Evolutionary conservation across 2,329 filamentous ascomycete genomes (phyloP), one percentile per base, ranked within the genome.

Genomic region (Stylonectria norvegica): DNA sequence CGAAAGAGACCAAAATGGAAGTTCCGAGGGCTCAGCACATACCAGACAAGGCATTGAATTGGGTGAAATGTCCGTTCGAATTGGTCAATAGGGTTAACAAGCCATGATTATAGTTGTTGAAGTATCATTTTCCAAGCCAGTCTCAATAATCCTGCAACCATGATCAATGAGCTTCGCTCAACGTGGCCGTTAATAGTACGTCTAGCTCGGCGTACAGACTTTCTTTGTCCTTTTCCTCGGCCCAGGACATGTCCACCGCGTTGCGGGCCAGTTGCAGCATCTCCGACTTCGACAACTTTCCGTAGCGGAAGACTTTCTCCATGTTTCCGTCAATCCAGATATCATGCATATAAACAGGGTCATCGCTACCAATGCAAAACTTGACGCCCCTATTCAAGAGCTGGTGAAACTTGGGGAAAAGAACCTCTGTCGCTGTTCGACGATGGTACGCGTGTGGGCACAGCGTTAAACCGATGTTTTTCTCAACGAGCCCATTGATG

Each of bases 341-440:
- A 61, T 87, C 81, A 2, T 84, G 83, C 65, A 89, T 89, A 55
- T 86, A 86, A 5, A 80, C 81, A 38, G 83, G 83, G 56, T 86
- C 81, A 56, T 87, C 83, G 48, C 79, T 83, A 56, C 85, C 86
- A 58, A 88, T 78, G 23, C 76, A 81, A 56, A 87, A 85, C 40
- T 66, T 72, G 28, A 87, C 77, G 0, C 79, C 79, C 4, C 65
- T 65, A 22, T 83, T 73, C 11, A 86, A 61, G 45, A 86, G 79
- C 30, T 64, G 68, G 5, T 77, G 40, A 2, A 56, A 45, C 9
- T 48, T 48, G 0, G 62, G 69, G 43, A 87, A 73, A 0, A 84
- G 81, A 7, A 70, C 69, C 2, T 60, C 53, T 0, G 36, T 55
- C 4, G 45, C 41, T 5, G 40, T 41, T 5, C 46, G 43, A 0